Evolutionary conservation across 805 yeast genomes (phyloP).

Genomic region (Candida silvicultrix): DNA sequence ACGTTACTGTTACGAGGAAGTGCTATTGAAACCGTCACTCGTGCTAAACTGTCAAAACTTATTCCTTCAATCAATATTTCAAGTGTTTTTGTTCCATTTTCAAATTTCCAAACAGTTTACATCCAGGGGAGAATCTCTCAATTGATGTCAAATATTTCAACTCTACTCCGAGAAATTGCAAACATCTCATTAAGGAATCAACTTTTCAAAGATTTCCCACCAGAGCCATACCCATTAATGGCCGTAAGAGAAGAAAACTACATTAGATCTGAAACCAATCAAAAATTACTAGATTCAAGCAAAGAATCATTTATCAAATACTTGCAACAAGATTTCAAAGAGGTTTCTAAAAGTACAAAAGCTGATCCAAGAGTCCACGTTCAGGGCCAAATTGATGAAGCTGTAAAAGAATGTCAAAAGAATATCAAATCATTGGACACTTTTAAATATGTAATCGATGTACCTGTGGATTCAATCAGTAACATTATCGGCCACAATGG

Average conservation of each 20-base stretch:
- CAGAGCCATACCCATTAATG: conserved; percentile 6
- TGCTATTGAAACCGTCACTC: not conserved
- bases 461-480: conserved; percentile 10
- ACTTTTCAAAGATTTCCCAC: not conserved
- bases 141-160: not conserved
- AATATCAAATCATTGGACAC: conserved; percentile 5
- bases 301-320: conserved; percentile 3
- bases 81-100: conserved; percentile 9
- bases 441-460: conserved; percentile 7
- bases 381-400: conserved; percentile 5
- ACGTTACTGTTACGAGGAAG: conserved; percentile 1
- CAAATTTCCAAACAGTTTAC: conserved; percentile 9
- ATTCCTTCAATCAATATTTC: conserved; percentile 7
- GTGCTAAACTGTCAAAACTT: not conserved
- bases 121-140: not conserved
- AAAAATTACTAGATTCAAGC: conserved; percentile 7
- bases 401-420: conserved; percentile 4
- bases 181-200: not conserved
- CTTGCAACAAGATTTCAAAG: conserved; percentile 3
- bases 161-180: not conserved
- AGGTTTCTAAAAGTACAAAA: not conserved
- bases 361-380: conserved; percentile 6
- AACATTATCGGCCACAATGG: not conserved
- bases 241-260: not conserved
- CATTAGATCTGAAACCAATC: conserved; percentile 7